Conservation (phyloP, 345 rosid species). For the Lumnitzera racemosa region DNA sequence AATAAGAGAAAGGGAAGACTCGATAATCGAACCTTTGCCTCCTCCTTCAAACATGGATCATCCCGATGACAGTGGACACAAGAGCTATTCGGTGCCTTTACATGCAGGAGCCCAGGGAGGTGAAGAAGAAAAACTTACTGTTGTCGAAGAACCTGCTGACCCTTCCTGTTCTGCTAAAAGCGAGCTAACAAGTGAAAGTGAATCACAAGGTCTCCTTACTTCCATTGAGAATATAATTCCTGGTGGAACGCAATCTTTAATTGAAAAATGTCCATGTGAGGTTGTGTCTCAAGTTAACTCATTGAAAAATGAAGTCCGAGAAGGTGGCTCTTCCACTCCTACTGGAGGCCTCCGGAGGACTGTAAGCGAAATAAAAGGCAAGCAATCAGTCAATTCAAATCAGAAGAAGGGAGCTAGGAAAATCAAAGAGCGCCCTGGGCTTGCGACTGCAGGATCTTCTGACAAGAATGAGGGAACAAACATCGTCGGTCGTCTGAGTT, state of each 20-base stretch:
- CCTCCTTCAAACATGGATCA: constrained; percentile 37
- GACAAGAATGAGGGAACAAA: constrained; percentile 28
- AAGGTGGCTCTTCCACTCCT: constrained; percentile 9
- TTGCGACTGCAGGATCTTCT: constrained; percentile 16
- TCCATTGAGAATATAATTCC: constrained; percentile 37
- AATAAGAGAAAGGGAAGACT: constrained; percentile 61
- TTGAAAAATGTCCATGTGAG: constrained; percentile 29
- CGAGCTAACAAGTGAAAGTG: constrained; percentile 25
- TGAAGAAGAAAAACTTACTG: constrained; percentile 23
- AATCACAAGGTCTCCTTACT: constrained; percentile 25
- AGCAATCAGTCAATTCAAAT: constrained; percentile 16
- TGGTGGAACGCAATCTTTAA: constrained; percentile 20
- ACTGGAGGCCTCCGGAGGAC: constrained; percentile 12
- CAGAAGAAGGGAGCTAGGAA: constrained; percentile 29
- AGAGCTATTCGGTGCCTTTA: constrained; percentile 34
- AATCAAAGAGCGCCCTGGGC: constrained; percentile 20
- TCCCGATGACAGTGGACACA: constrained; percentile 54
- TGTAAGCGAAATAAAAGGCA: constrained; percentile 13
- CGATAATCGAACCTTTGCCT: constrained; percentile 31
- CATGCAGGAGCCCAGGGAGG: constrained; percentile 24
- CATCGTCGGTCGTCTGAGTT: constrained; percentile 41
- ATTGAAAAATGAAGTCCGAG: constrained; percentile 15
- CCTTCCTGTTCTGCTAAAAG: constrained; percentile 24
- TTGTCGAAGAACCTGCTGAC: constrained; percentile 27
- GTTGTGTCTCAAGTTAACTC: constrained; percentile 29